Evolutionary conservation across 2,329 filamentous ascomycete species (phyloP).

Genomic region (Ramichloridium luteum): DNA sequence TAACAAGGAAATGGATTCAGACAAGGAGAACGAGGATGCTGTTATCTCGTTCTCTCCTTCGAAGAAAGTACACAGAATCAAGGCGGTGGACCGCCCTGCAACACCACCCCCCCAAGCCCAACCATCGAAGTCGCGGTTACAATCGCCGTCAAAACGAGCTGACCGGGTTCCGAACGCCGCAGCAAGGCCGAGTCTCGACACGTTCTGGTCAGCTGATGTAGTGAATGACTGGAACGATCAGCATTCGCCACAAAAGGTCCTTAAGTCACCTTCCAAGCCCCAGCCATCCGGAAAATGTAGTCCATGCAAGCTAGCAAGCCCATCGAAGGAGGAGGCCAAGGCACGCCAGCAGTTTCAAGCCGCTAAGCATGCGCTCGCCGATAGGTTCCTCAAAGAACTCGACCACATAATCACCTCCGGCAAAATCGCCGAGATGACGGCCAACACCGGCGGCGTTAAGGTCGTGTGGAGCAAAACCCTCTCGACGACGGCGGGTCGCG

Average conservation of each 20-base stretch:
- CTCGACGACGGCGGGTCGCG: conserved; percentile 60
- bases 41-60: conserved; percentile 19
- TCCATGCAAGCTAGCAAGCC: conserved; percentile 27
- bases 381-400: conserved; percentile 54
- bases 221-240: conserved; percentile 54
- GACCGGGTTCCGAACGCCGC: conserved; percentile 42
- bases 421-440: conserved; percentile 45
- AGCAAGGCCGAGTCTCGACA: conserved; percentile 42
- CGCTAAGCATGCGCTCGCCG: conserved; percentile 50
- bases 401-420: conserved; percentile 52
- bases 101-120: conserved; percentile 32
- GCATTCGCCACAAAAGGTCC: conserved; percentile 41
- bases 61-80: conserved; percentile 2
- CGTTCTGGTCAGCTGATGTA: conserved; percentile 48
- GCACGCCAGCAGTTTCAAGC: conserved; percentile 50
- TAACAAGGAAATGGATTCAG: no score
- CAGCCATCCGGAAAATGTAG: conserved; percentile 13
- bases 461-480: conserved; percentile 68
- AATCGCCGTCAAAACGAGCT: conserved; percentile 37
- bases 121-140: conserved; percentile 30
- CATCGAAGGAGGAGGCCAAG: conserved; percentile 23
- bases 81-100: conserved; percentile 10
- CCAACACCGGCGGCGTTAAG: conserved; percentile 55
- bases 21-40: conserved; percentile 20
- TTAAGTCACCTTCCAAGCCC: conserved; percentile 26